A percentile compares a stretch with the other conserved stretches of the same genome.
These are phyloP conservation scores for Rhizopogon rudus DNA, from an alignment of 768 basidiomycete genomes.

Conservation along the genomic window DNA sequence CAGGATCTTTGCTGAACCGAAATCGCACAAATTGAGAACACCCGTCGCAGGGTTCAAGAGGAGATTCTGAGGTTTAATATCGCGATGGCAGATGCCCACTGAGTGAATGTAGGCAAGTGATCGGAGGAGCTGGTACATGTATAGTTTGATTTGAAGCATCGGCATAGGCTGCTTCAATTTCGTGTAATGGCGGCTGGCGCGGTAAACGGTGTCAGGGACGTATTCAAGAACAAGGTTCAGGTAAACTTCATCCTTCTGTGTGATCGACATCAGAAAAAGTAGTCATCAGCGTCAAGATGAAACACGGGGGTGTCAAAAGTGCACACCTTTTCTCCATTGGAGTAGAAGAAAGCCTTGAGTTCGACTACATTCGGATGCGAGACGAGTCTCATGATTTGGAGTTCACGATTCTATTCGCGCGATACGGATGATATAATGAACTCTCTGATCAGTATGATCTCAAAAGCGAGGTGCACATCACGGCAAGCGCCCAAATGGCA, in stretches of 20 bases:
- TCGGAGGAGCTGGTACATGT: conserved; percentile 99
- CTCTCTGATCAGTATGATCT: conserved; percentile 9
- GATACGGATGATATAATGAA: not conserved
- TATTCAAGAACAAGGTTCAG: conserved; percentile 99
- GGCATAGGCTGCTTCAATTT: conserved; percentile 99
- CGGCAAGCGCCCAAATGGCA: not conserved
- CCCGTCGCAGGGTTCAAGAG: conserved; percentile 96
- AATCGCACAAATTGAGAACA: conserved; percentile 96
- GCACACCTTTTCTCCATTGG: conserved; percentile 96
- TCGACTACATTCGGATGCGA: conserved; percentile 98
- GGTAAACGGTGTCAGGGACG: conserved; percentile 98
- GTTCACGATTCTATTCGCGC: conserved; percentile 82
- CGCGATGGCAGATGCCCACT: conserved; percentile 98
- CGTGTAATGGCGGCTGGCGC: conserved; percentile 96
- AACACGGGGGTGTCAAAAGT: conserved; percentile 3
- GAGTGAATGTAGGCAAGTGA: conserved; percentile 99
- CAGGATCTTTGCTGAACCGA: conserved; percentile 98
- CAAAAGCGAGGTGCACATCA: not conserved
- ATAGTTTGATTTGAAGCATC: conserved; percentile 98
- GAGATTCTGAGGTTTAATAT: conserved; percentile 99
- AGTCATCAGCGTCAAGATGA: conserved; percentile 6
- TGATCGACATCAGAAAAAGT: not conserved
- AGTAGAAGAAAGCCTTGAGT: conserved; percentile 97
- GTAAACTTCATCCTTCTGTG: conserved; percentile 98
- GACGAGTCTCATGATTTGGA: conserved; percentile 98